Conservation (phyloP, 176 grass and related monocot genomes). For the Chloris gayana region DNA sequence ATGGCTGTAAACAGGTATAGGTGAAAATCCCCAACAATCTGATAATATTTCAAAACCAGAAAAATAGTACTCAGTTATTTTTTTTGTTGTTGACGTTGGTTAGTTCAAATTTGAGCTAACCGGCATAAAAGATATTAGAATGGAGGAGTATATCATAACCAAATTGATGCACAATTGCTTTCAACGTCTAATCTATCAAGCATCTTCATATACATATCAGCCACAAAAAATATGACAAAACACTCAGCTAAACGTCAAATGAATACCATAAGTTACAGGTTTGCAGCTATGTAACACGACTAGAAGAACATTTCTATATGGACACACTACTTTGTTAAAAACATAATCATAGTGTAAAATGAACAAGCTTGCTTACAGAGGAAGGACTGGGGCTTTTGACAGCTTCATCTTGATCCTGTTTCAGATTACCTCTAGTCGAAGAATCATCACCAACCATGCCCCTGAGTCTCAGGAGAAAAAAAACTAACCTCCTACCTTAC, state of each 20-base stretch:
- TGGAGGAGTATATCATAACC: no score
- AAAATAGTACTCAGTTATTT: no score
- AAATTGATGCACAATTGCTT: not conserved
- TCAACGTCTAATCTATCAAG: not conserved
- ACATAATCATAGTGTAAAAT: conserved; percentile 41
- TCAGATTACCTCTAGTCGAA: conserved; percentile 54
- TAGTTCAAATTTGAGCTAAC: no score
- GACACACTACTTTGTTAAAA: conserved; percentile 43
- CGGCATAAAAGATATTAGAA: no score
- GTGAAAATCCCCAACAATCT: not conserved
- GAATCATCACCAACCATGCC: conserved; percentile 58
- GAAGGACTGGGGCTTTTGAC: conserved; percentile 27
- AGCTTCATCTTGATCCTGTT: conserved; percentile 44
- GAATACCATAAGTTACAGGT: conserved; percentile 35
- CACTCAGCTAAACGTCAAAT: conserved; percentile 14
- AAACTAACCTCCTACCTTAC: not conserved
- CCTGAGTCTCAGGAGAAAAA: conserved; percentile 29
- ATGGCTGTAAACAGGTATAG: not conserved
- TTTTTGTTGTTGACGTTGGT: no score
- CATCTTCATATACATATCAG: not conserved
- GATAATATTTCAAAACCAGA: not conserved
- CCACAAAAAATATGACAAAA: not conserved
- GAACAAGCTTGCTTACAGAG: conserved; percentile 38
- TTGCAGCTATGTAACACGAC: conserved; percentile 41
- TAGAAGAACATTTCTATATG: conserved; percentile 50